Percentiles rank a stretch among this genome's conserved stretches.
phyloP scores from a whole-genome alignment of 805 yeast species.

The Monosporozyma unispora region DNA sequence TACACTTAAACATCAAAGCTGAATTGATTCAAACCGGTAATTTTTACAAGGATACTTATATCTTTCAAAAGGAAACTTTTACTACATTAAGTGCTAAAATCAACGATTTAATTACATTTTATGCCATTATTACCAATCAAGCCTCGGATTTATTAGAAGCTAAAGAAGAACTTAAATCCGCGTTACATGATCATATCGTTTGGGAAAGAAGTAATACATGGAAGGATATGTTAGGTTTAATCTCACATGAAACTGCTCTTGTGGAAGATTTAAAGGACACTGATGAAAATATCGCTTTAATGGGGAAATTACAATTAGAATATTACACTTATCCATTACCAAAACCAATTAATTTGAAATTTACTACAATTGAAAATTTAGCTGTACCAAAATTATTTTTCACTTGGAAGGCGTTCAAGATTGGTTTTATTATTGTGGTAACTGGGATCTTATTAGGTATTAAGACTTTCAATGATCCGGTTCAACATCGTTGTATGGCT shows the following conservation, averaged over 20 bases:
- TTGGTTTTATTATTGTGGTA: slow-evolving; percentile 39
- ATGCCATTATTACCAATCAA: slow-evolving; percentile 41
- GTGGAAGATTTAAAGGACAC: slow-evolving; percentile 20
- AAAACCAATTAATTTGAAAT: slow-evolving; percentile 7
- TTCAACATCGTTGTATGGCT: slow-evolving; percentile 58
- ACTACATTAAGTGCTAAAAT: slow-evolving; percentile 45
- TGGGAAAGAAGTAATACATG: slow-evolving; percentile 96
- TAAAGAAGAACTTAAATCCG: slow-evolving; percentile 47
- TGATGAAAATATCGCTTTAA: slow-evolving; percentile 14
- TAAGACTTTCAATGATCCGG: slow-evolving; percentile 52
- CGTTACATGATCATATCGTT: slow-evolving; percentile 81
- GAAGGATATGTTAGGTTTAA: slow-evolving; percentile 85
- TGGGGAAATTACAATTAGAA: slow-evolving; percentile 29
- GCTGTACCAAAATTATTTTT: slow-evolving; percentile 41
- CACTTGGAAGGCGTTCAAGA: slow-evolving; percentile 41
- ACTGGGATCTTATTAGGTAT: slow-evolving; percentile 49
- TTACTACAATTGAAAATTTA: slow-evolving; percentile 3
- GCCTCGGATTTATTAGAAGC: slow-evolving; percentile 34
- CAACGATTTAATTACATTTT: slow-evolving; percentile 43
- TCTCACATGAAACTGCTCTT: slow-evolving; percentile 41
- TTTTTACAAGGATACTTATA: slow-evolving; percentile 41
- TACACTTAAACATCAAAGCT: slow-evolving; percentile 45
- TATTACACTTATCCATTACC: slow-evolving; percentile 30
- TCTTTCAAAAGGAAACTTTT: slow-evolving; percentile 45
- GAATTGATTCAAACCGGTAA: slow-evolving; percentile 37